A percentile compares a stretch with the other conserved stretches of the same genome.
Evolutionary conservation across 345 rosid species (phyloP).

Genomic region (Murraya paniculata): DNA sequence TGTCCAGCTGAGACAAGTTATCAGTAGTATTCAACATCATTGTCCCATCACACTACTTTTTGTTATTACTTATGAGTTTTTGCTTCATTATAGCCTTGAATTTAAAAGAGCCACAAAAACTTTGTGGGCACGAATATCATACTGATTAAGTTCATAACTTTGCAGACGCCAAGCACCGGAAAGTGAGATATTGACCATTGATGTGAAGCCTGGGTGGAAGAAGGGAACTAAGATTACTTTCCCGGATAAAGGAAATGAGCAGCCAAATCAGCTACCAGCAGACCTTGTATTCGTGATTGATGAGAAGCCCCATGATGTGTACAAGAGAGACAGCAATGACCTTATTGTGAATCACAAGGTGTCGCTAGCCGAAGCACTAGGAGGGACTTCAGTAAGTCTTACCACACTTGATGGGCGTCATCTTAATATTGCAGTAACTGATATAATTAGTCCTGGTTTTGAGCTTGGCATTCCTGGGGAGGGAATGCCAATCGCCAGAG

Average conservation of each 20-base stretch:
- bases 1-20: not conserved
- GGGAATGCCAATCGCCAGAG: slow-evolving; percentile 94
- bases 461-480: slow-evolving; percentile 75
- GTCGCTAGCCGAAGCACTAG: slow-evolving; percentile 77
- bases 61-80: not conserved
- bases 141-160: slow-evolving; percentile 9
- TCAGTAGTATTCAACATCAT: not conserved
- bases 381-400: slow-evolving; percentile 61
- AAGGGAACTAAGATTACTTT: slow-evolving; percentile 93
- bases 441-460: slow-evolving; percentile 73
- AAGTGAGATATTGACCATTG: slow-evolving; percentile 80
- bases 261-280: slow-evolving; percentile 82
- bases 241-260: slow-evolving; percentile 93
- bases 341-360: slow-evolving; percentile 54
- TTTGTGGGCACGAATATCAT: not conserved
- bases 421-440: slow-evolving; percentile 58
- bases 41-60: not conserved
- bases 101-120: not conserved
- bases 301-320: slow-evolving; percentile 70
- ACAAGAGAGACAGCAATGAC: slow-evolving; percentile 83
- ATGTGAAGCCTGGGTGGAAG: slow-evolving; percentile 97
- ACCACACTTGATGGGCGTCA: slow-evolving; percentile 63
- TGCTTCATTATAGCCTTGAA: not conserved
- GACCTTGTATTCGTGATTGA: slow-evolving; percentile 86
- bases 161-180: slow-evolving; percentile 69